Evolutionary conservation across 768 basidiomycete genomes (phyloP), one percentile per base, ranked within the genome.

Genomic region (Lepiota brunneoincarnata): DNA sequence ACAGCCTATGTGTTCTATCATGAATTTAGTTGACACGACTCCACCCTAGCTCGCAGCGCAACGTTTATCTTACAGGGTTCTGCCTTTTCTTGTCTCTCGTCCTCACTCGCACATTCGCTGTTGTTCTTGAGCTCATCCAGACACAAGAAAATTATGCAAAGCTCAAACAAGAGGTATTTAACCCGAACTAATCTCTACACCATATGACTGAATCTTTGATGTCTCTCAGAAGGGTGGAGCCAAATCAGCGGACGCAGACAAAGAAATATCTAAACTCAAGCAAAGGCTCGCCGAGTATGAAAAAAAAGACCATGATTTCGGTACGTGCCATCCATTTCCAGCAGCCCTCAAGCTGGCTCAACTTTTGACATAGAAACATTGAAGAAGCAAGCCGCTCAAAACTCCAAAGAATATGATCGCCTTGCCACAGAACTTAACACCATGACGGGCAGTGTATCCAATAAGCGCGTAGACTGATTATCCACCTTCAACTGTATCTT

Each of bases 71-170:
- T 14, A 95, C 94, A 6, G 91, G 91, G 0, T 94, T 93, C 69
- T 92, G 89, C 56, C 79, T 99, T 42, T 97, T 98, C 86, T 86
- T 99, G 18, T 97, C 96, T 7, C 85, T 98, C 53, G 87, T 97
- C 61, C 84, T 98, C 60, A 89, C 94, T 2, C 87, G 95, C 62
- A 91, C 89, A 3, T 98, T 98, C 75, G 87, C 87, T 67, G 90
- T 98, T 68, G 82, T 90, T 42, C 84, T 94, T 64, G 93, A 98
- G 67, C 85, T 97, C 60, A 87, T 98, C 58, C 86, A 91, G 60
- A 82, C 86, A 1, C 92, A 96, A 69, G 94, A 95, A 61, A 84
- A 92, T 63, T 91, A 91, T 64, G 84, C 83, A 17, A 86, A 89
- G 62, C 67, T 98, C 56, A 93, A 95, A 76, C 79, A 85, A 61